Conservation (phyloP, 2,329 filamentous ascomycete genomes). For the Thermoascus crustaceus region DNA sequence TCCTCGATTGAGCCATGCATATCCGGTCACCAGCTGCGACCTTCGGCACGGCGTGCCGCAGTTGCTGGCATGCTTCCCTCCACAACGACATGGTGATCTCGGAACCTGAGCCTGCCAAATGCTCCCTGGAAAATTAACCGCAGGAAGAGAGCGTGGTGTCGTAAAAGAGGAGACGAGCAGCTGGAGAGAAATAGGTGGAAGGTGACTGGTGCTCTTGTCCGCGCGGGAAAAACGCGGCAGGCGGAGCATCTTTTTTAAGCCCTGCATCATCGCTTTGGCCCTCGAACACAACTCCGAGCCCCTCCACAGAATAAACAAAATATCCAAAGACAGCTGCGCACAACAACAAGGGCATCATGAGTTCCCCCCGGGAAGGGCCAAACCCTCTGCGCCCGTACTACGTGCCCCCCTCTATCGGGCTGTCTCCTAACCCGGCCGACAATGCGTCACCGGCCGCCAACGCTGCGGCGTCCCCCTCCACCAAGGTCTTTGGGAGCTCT, state of each 20-base stretch:
- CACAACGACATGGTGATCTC: slow-evolving; percentile 23
- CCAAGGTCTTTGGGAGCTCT: slow-evolving; percentile 48
- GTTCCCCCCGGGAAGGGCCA: slow-evolving; percentile 42
- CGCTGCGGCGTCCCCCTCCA: slow-evolving; percentile 28
- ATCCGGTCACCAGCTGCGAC: slow-evolving; percentile 49
- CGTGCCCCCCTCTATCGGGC: slow-evolving; percentile 57
- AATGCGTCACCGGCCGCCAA: slow-evolving; percentile 29
- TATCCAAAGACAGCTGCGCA: slow-evolving; percentile 16
- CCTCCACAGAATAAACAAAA: too few relatives aligned
- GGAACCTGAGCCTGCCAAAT: too few relatives aligned
- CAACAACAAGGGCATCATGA: slow-evolving; percentile 27
- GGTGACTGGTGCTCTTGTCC: neutral
- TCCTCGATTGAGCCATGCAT: slow-evolving; percentile 20
- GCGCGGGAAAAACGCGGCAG: neutral
- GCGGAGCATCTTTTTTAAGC: neutral
- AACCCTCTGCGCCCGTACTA: slow-evolving; percentile 57
- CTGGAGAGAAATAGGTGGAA: slow-evolving; percentile 1
- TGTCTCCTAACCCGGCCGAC: slow-evolving; percentile 37
- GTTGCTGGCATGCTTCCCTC: slow-evolving; percentile 24
- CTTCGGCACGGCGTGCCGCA: slow-evolving; percentile 46
- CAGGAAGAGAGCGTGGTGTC: neutral
- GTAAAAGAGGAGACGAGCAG: neutral
- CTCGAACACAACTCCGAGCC: neutral
- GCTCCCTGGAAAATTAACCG: neutral
- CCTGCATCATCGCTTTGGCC: slow-evolving; percentile 2